A percentile compares a stretch with the other conserved stretches of the same genome.
Evolutionary conservation across 2,329 filamentous ascomycete genomes (phyloP).

Genomic region (Fusarium sp.): DNA sequence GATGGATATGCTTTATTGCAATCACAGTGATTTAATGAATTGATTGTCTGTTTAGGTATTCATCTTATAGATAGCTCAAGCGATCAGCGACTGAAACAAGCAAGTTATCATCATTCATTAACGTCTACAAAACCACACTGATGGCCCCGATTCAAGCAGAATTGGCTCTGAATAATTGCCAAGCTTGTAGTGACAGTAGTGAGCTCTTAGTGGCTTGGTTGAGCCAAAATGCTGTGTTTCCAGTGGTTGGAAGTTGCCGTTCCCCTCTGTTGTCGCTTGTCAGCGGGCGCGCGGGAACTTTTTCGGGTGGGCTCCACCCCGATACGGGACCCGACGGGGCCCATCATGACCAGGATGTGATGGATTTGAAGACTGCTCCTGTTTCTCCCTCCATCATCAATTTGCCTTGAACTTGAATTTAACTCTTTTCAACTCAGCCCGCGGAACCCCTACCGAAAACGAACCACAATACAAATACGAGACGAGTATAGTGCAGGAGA

Average conservation of each 20-base stretch:
- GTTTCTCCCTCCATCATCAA: constrained; percentile 10
- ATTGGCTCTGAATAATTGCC: constrained; percentile 3
- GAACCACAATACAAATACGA: not conserved
- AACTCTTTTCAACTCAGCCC: not conserved
- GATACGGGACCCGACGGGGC: not conserved
- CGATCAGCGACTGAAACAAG: not conserved
- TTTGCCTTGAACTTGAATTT: not conserved
- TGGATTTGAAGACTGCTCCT: not conserved
- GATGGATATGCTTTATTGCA: not conserved
- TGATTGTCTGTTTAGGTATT: too few species aligned
- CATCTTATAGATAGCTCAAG: not conserved
- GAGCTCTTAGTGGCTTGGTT: constrained; percentile 16
- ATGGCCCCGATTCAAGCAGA: not conserved
- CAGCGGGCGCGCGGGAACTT: constrained; percentile 9
- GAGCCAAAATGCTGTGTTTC: not conserved
- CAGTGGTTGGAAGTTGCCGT: constrained; percentile 29
- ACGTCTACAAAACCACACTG: not conserved
- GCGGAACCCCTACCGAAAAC: not conserved
- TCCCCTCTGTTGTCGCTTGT: constrained; percentile 8
- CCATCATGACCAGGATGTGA: constrained; percentile 16
- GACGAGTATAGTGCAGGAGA: not conserved
- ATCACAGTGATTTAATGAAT: not conserved
- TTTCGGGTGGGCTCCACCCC: not conserved
- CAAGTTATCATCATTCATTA: not conserved
- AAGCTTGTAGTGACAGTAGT: constrained; percentile 6